Conservation (phyloP, 1,284 basidiomycete genomes). For the Melampsora americana region DNA sequence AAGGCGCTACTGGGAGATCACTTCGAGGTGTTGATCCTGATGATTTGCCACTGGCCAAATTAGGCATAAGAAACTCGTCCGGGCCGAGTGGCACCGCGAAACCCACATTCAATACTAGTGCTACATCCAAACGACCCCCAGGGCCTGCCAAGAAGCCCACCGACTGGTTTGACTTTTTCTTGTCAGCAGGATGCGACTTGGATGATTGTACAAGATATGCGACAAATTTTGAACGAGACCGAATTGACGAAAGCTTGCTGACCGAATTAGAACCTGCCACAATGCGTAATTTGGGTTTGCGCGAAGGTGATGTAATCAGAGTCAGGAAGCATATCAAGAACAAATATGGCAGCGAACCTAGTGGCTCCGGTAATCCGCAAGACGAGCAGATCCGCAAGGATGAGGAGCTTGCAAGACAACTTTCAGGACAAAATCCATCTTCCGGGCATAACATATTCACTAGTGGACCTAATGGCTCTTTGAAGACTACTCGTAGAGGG, state of each 20-base stretch:
- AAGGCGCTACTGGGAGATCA: constrained; percentile 61
- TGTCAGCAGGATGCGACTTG: constrained; percentile 89
- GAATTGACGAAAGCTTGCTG: constrained; percentile 90
- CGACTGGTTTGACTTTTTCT: constrained; percentile 99
- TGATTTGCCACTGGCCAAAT: constrained; percentile 67
- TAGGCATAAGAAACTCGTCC: constrained; percentile 52
- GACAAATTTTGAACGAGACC: constrained; percentile 84
- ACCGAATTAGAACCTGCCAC: constrained; percentile 82
- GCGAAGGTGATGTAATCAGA: constrained; percentile 96
- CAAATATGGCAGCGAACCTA: constrained; percentile 47
- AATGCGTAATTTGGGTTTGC: constrained; percentile 83
- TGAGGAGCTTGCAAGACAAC: constrained; percentile 72
- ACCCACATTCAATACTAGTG: constrained; percentile 47
- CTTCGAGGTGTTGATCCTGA: constrained; percentile 61
- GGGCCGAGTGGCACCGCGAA: constrained; percentile 48
- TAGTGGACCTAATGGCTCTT: constrained; percentile 73
- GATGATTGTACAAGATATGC: constrained; percentile 97
- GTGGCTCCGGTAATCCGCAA: constrained; percentile 58
- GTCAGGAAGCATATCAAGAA: constrained; percentile 75
- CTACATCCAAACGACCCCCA: constrained; percentile 47
- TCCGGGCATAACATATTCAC: constrained; percentile 76
- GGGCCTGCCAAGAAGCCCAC: constrained; percentile 59
- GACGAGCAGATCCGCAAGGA: constrained; percentile 70
- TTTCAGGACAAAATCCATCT: constrained; percentile 73
- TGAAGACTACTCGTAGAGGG: constrained; percentile 80